Evolutionary conservation across 176 grass and related monocot genomes (phyloP).

Genomic region (Oryza nivara): DNA sequence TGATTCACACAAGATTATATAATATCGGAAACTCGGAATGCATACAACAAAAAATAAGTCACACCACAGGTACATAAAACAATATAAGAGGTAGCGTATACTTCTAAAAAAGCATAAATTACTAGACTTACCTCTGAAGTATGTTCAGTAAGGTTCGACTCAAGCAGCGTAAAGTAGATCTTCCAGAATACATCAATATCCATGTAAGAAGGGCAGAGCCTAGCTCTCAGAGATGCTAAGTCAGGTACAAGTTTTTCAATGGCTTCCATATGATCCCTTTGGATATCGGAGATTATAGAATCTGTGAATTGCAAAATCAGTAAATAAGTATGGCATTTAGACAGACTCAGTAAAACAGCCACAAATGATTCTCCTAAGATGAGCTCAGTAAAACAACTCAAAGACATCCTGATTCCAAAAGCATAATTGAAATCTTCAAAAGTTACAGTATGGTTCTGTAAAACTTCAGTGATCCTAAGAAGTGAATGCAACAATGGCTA

Average conservation of each 20-base stretch:
- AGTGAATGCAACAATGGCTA: neutral
- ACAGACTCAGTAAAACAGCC: neutral
- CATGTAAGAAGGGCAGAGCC: constrained; percentile 77
- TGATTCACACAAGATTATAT: neutral
- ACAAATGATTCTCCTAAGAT: neutral
- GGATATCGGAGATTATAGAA: constrained; percentile 66
- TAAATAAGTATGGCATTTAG: neutral
- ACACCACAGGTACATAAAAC: neutral
- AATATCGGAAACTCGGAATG: neutral
- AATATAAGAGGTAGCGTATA: neutral
- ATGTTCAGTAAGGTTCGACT: constrained; percentile 72
- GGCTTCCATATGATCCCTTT: constrained; percentile 66
- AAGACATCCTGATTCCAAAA: neutral
- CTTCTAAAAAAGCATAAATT: neutral
- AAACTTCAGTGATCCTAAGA: neutral
- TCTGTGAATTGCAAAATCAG: constrained; percentile 57
- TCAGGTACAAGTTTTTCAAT: constrained; percentile 71
- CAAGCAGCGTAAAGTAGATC: constrained; percentile 86
- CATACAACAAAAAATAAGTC: neutral
- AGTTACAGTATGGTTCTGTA: neutral
- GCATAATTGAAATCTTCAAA: neutral
- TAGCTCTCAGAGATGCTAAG: constrained; percentile 60
- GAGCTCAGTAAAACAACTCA: constrained; percentile 3
- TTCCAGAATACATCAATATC: constrained; percentile 78
- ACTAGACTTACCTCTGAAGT: constrained; percentile 62